Base-by-base conservation (phyloP, 495 filamentous ascomycete species). In the Neurospora sp. region DNA sequence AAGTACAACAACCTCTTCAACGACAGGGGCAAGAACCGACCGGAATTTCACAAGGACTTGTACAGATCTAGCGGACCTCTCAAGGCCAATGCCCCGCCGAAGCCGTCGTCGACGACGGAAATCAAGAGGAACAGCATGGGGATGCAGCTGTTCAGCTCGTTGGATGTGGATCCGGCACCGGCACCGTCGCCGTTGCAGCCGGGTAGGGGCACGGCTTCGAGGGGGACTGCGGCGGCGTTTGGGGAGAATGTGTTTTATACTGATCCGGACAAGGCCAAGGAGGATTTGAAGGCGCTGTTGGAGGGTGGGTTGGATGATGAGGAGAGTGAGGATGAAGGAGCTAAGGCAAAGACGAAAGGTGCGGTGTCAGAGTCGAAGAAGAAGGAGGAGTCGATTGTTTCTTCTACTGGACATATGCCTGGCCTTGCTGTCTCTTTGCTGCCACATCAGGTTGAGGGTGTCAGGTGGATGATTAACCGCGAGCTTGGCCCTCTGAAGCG, bases 391-490 rank as follows among this genome's bases (percentile, higher is more conserved):
- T 75, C 71, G 0, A 69, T 78, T n/a, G 79, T 81, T 44, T 66
- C 54, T 18, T 66, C 54, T 4, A 79, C 81, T 31, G 82, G 82
- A 27, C 77, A 72, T 0, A 54, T 86, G 18, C 91, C 96, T 74
- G 96, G 96, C 4, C 82, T 99, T 75, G 92, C 91, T 69, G 93
- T 97, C 62, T 92, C 90, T 71, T 86, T 99, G 4, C 86, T 98
- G 0, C 96, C 94, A 4, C 96, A 99, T 79, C 96, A 99, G 79
- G 87, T 97, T 11, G 91, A 96, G 35, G 96, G 96, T 73, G 90
- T 98, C 3, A 88, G 90, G 54, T 99, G 96, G 93, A 96, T 99
- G 93, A 90, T 85, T 71, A 91, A 92, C 41, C 93, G 96, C 75
- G 96, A 99, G 80, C 89, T 91, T 12, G 93, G 94, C 3, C 87